phyloP scores from a whole-genome alignment of 345 rosid species.

The Geranium brycei region DNA sequence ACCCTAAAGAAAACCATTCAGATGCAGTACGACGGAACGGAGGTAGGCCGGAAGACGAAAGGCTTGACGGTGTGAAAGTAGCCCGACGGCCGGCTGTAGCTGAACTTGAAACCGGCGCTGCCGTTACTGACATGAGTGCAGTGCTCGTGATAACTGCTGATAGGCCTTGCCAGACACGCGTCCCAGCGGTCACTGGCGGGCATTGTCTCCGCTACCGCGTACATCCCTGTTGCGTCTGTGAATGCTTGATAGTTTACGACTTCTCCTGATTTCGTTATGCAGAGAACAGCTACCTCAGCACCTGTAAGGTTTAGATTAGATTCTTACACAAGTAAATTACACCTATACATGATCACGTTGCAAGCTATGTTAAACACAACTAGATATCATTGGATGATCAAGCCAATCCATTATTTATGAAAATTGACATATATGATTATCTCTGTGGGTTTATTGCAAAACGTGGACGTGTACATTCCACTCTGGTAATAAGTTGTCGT shows the following conservation, averaged over 20 bases:
- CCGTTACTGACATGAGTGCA: constrained; percentile 54
- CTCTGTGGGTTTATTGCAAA: no score
- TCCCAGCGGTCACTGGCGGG: constrained; percentile 95
- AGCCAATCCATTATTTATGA: no score
- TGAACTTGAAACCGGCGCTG: constrained; percentile 64
- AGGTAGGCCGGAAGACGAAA: constrained; percentile 52
- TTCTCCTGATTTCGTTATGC: constrained; percentile 88
- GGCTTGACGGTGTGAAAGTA: constrained; percentile 57
- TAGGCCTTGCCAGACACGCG: constrained; percentile 78
- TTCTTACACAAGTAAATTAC: background rate
- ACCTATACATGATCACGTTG: background rate
- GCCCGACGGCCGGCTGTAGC: constrained; percentile 68
- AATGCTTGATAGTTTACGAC: constrained; percentile 91
- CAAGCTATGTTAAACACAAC: no score
- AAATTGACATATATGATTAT: no score
- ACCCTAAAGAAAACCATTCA: constrained; percentile 7
- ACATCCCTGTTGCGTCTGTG: constrained; percentile 59
- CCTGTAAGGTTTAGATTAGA: constrained; percentile 26
- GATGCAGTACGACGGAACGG: constrained; percentile 51
- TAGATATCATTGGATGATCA: no score
- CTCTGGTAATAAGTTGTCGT: no score
- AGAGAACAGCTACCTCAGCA: constrained; percentile 94
- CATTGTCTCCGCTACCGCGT: constrained; percentile 91
- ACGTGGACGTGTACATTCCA: no score
- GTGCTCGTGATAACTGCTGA: constrained; percentile 71